Conservation (phyloP, 2,329 filamentous ascomycete genomes). For the Aspergillus hiratsukae region DNA sequence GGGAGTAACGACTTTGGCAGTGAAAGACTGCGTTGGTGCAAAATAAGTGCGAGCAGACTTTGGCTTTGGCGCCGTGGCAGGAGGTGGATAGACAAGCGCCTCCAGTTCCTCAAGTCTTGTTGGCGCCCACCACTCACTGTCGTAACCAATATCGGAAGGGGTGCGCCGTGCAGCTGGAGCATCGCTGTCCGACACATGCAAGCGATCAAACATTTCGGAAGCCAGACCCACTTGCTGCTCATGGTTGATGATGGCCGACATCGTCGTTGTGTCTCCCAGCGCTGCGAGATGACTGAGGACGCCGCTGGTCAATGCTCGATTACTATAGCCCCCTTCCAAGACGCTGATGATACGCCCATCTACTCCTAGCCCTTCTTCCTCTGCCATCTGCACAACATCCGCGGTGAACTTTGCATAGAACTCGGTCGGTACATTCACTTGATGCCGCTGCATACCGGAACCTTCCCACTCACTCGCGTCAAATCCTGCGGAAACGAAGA, state of each 20-base stretch:
- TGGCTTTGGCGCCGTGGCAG: slow-evolving; percentile 50
- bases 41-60: slow-evolving; percentile 67
- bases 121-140: slow-evolving; percentile 68
- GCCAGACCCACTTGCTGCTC: slow-evolving; percentile 41
- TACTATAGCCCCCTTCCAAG: slow-evolving; percentile 92
- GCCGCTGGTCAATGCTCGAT: slow-evolving; percentile 82
- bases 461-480: slow-evolving; percentile 96
- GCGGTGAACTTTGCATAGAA: slow-evolving; percentile 90
- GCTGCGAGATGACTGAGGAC: slow-evolving; percentile 87
- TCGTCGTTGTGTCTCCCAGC: slow-evolving; percentile 52
- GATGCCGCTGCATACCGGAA: slow-evolving; percentile 88
- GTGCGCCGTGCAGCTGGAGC: slow-evolving; percentile 1
- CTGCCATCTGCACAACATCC: slow-evolving; percentile 76
- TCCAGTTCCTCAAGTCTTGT: slow-evolving; percentile 67
- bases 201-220: slow-evolving; percentile 53
- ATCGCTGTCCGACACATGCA: slow-evolving; percentile 19
- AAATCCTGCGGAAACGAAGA: slow-evolving; percentile 94
- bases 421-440: slow-evolving; percentile 91
- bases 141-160: slow-evolving; percentile 45
- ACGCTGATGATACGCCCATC: slow-evolving; percentile 89
- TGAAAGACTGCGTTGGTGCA: slow-evolving; percentile 82
- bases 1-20: slow-evolving; percentile 70
- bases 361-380: slow-evolving; percentile 70
- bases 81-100: slow-evolving; percentile 48
- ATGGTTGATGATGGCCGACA: slow-evolving; percentile 24